Percentiles rank a stretch among this genome's conserved stretches.
These are phyloP conservation scores for Lachnum nothofagi DNA, from an alignment of 2,329 filamentous ascomycete genomes.

Conservation along the genomic window DNA sequence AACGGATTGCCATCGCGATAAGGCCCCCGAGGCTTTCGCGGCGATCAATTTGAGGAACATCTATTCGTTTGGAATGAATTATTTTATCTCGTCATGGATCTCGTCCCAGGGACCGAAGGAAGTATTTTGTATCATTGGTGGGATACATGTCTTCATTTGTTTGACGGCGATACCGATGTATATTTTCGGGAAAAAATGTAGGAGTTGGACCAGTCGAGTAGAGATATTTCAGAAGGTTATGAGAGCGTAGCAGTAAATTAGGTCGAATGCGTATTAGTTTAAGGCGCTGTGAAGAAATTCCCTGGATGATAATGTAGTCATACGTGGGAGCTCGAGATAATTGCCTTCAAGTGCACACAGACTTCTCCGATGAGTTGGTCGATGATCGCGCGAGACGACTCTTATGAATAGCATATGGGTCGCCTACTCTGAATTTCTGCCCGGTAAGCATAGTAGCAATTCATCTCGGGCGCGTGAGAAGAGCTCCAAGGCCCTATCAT, in stretches of 20 bases:
- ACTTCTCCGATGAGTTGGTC: too few relatives aligned
- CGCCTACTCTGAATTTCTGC: too few relatives aligned
- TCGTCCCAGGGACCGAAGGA: constrained; percentile 31
- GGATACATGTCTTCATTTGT: constrained; percentile 34
- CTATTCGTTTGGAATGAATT: constrained; percentile 35
- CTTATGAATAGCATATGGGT: too few relatives aligned
- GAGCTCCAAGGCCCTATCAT: constrained; percentile 2
- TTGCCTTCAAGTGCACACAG: too few relatives aligned
- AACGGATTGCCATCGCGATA: constrained; percentile 37
- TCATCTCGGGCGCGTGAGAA: constrained; percentile 7
- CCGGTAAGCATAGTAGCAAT: constrained; percentile 8
- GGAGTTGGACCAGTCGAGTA: constrained; percentile 31
- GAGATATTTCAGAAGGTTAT: constrained; percentile 30
- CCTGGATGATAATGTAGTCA: too few relatives aligned
- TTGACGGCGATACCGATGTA: constrained; percentile 34
- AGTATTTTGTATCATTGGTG: constrained; percentile 33
- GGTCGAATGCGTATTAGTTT: too few relatives aligned
- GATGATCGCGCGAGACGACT: too few relatives aligned
- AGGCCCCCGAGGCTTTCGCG: constrained; percentile 38
- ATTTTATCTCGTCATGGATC: constrained; percentile 35
- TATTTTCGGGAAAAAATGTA: constrained; percentile 33
- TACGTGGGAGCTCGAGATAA: too few relatives aligned
- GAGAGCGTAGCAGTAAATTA: constrained; percentile 8
- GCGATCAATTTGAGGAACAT: constrained; percentile 37
- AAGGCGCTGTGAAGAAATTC: too few relatives aligned